Evolutionary conservation across 2,329 filamentous ascomycete genomes (phyloP), one percentile per base, ranked within the genome.

Genomic region (Tympanopsis confertula): DNA sequence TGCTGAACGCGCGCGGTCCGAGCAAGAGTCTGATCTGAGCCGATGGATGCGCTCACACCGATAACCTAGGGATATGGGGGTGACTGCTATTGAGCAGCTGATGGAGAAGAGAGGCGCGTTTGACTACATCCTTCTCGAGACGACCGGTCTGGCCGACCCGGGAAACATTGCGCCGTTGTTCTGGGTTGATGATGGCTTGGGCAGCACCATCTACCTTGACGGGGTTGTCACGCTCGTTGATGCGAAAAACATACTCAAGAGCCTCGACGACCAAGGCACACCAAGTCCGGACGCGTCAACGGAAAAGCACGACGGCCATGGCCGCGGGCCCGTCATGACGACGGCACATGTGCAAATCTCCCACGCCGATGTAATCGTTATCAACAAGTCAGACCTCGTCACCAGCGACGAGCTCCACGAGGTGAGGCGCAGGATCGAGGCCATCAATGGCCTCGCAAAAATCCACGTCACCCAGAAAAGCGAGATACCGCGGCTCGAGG

Each of bases 121-220:
- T 53, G 91, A 98, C 63, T 98, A 96, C 62, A 96, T 98, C 46
- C 72, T 98, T 2, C 77, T 98, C 1, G 91, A 98, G 58, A 98
- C 91, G 0, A 96, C 91, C 0, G 91, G 91, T 0, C 71, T 98
- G 5, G 91, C 91, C 4, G 89, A 98, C 52, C 91, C 91, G 0
- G 91, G 91, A 1, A 96, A 96, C 50, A 78, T 98, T 37, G 91
- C 91, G 1, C 91, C 91, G 1, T 64, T 96, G 13, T 98, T 98
- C 63, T 98, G 91, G 91, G 81, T 98, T 19, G 91, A 98, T 50
- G 88, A 96, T 46, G 91, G 88, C 0, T 71, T 98, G 3, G 89
- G 87, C 5, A 94, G 88, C 57, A 88, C 82, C 26, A 95, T 98
- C 50, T 98, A 94, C 57, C 74, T 98, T 0, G 91, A 98, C 53